A percentile compares a stretch with the other conserved stretches of the same genome.
These are phyloP conservation scores for Edaphochlamys debaryana DNA, from an alignment of 139 green algal species.

Conservation along the genomic window DNA sequence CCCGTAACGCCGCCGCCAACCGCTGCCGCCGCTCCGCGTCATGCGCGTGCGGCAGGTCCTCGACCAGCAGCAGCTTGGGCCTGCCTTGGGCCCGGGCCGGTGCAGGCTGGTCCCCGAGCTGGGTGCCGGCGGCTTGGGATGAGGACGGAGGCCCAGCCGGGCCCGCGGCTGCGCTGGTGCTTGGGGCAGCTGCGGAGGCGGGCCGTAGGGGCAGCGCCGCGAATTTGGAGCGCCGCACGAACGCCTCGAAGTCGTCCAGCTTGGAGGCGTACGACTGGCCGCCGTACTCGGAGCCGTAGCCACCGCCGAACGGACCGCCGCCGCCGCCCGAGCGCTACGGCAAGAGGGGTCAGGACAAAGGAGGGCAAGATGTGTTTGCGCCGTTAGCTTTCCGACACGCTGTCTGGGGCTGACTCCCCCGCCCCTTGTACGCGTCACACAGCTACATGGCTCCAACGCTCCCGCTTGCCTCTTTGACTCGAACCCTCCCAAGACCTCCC, in stretches of 20 bases:
- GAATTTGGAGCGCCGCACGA: conserved; percentile 75
- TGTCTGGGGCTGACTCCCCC: too few relatives aligned
- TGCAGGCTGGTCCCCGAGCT: too few relatives aligned
- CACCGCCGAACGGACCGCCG: background rate
- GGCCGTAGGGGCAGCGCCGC: conserved; percentile 56
- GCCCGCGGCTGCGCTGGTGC: too few relatives aligned
- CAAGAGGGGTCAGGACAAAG: too few relatives aligned
- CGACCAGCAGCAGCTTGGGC: conserved; percentile 74
- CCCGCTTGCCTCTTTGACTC: too few relatives aligned
- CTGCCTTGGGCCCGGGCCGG: background rate
- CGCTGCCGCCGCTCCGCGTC: conserved; percentile 57
- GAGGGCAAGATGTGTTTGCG: too few relatives aligned
- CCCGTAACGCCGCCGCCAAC: conserved; percentile 56
- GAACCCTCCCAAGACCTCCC: too few relatives aligned
- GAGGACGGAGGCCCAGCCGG: too few relatives aligned
- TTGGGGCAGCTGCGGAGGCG: background rate
- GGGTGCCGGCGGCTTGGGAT: too few relatives aligned
- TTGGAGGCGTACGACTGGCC: conserved; percentile 66
- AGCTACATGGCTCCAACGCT: too few relatives aligned
- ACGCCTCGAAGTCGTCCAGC: conserved; percentile 82
- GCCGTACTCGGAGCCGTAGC: background rate
- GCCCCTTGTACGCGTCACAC: too few relatives aligned
- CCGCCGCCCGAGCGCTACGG: conserved; percentile 2
- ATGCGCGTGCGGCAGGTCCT: conserved; percentile 75
- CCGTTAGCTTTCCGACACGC: too few relatives aligned